Evolutionary conservation across 805 yeast genomes (phyloP), one percentile per base, ranked within the genome.

Genomic region (Saccharomyces jurei): DNA sequence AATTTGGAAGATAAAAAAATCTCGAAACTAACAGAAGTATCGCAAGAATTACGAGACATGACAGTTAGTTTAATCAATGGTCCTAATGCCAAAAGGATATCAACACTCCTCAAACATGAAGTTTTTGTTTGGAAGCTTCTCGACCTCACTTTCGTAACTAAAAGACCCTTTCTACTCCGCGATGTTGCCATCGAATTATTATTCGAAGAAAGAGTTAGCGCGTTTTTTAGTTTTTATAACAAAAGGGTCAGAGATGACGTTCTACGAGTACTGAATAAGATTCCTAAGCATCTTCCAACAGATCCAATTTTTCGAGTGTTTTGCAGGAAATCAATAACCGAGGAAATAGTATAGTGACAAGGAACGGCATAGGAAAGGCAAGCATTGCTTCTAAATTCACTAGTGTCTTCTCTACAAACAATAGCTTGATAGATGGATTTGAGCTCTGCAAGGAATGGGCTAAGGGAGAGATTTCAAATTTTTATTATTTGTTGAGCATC

Each of bases 121-220:
- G 79, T 80, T 0, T 77, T 77, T 56, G 70, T 76, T 13, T 88
- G 95, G 94, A 76, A 79, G 26, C 60, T 86, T 22, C 74, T 74
- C 4, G 80, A 79, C 48, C 63, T 90, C 21, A 79, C 82, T 0
- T 82, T 86, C 3, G 80, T 85, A 11, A 82, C 89, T 2, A 87
- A 86, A 58, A 71, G 96, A 51, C 89, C 86, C 41, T 89, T 89
- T 62, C 67, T 89, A 21, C 72, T 89, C 14, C 72, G 96, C 53
- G 95, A 89, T 68, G 87, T 86, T 48, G 96, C 94, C 0, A 64
- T 89, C 36, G 96, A 89, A 63, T 69, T 89, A 63, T 83, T 87
- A 58, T 87, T 88, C 66, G 77, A 78, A 27, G 83, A 85, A 67
- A 95, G 94, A 0, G 79, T 83, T 1, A 86, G 88, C 58, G 76